These are phyloP conservation scores for Fusarium sp. DNA, from an alignment of 2,329 filamentous ascomycete species.

Conservation along the genomic window DNA sequence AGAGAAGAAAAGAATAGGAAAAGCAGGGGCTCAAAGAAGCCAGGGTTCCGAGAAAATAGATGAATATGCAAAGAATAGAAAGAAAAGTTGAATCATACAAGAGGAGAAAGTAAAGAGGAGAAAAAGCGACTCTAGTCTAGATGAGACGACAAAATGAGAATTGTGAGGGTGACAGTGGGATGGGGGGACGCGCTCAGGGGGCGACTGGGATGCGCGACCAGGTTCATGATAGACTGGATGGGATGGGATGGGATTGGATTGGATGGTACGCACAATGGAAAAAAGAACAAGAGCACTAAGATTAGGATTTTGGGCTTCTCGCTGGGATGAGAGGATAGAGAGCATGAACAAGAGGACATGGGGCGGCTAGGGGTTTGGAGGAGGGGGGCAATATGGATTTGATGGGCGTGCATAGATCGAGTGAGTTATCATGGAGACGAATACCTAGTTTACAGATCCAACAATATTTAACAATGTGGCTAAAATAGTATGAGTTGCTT, in stretches of 20 bases:
- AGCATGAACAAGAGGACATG: conserved; percentile 30
- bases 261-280: conserved; percentile 8
- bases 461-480: not conserved
- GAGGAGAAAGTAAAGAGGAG: conserved; percentile 24
- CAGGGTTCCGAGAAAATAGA: conserved; percentile 17
- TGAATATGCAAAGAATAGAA: conserved; percentile 22
- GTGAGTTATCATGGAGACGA: conserved; percentile 6
- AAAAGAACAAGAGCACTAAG: conserved; percentile 28
- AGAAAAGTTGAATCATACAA: conserved; percentile 22
- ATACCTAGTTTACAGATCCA: not conserved
- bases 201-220: conserved; percentile 35
- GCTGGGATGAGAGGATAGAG: conserved; percentile 21
- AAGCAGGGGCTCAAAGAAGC: conserved; percentile 14
- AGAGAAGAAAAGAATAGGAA: conserved; percentile 1
- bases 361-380: conserved; percentile 14
- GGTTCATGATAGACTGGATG: conserved; percentile 24
- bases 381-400: not conserved
- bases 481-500: not conserved
- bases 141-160: conserved; percentile 29
- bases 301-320: conserved; percentile 32
- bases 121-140: conserved; percentile 10
- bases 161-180: conserved; percentile 34
- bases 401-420: conserved; percentile 14
- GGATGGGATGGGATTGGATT: conserved; percentile 1
- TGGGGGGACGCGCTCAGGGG: conserved; percentile 32